Conservation (phyloP, 495 filamentous ascomycete species). For the Extremus antarcticus region DNA sequence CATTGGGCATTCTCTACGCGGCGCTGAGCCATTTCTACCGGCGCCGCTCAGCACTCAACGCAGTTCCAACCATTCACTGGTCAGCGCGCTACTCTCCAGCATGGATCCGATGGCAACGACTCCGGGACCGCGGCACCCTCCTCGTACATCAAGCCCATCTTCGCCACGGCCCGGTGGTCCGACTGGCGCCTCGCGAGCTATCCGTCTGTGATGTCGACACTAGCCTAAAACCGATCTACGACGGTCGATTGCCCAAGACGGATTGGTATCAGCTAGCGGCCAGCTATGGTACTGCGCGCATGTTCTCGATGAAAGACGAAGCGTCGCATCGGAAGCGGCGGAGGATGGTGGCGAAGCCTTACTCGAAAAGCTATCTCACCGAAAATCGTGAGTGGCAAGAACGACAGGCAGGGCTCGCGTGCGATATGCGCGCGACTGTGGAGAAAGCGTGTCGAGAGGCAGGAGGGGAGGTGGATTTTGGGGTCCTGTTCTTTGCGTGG, state of each 20-base stretch:
- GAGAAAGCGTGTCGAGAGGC: not conserved
- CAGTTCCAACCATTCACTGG: slow-evolving; percentile 50
- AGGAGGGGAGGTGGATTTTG: not conserved
- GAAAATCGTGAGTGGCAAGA: not conserved
- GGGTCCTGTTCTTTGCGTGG: not conserved
- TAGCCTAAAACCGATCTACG: slow-evolving; percentile 54
- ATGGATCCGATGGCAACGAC: slow-evolving; percentile 55
- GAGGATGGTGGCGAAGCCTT: not conserved
- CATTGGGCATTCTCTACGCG: too few relatives aligned
- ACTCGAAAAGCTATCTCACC: not conserved
- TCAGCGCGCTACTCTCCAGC: slow-evolving; percentile 42
- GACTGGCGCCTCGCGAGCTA: slow-evolving; percentile 51
- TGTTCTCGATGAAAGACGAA: not conserved
- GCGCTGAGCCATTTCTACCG: too few relatives aligned
- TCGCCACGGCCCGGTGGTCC: slow-evolving; percentile 45
- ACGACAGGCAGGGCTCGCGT: not conserved
- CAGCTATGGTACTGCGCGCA: not conserved
- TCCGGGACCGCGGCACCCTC: slow-evolving; percentile 44
- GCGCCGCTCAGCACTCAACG: not conserved
- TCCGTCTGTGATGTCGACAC: slow-evolving; percentile 53
- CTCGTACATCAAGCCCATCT: slow-evolving; percentile 49
- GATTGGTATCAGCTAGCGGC: slow-evolving; percentile 46
- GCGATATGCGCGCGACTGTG: not conserved
- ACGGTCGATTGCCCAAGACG: slow-evolving; percentile 63
- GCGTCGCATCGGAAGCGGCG: not conserved